Base-by-base conservation (phyloP, 306 rosid genomes). In the Ammopiptanthus mongolicus region DNA sequence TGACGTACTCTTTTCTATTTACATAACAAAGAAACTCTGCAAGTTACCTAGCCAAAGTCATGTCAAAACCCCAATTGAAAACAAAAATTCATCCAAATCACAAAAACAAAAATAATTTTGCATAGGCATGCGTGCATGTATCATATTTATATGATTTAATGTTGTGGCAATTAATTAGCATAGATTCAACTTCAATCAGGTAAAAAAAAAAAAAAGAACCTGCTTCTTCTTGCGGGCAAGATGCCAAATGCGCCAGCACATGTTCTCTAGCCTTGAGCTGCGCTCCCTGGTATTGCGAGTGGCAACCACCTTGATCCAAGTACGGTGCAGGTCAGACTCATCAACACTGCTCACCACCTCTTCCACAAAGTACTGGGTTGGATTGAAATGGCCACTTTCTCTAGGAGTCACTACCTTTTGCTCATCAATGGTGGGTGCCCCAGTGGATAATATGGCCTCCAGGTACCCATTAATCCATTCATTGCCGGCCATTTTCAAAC, bases 191-290 rank as follows among this genome's bases (percentile, higher is more conserved):
- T 47, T 69, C 33, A 51, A 17, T 48, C 31, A 25, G n/a, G 42
- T n/a, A 13, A 34, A 6, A 1, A 23, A 1, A 17, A 25, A 29
- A n/a, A 59, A 2, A 5, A 17, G 8, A 6, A 81, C 84, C 84
- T 81, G 81, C 33, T 93, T 47, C 93, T 89, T 89, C 97, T 88
- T 93, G 65, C 98, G 88, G 2, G 98, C 79, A 71, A 93, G 98
- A 34, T 93, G 96, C 98, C 98, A 93, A 84, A 93, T 93, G 56
- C 98, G 92, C 98, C 98, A 93, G 81, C 98, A 93, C 98, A 93
- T 93, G 25, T 93, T 93, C 92, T 93, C 98, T 13, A 91, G 87
- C 82, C 98, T 86, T 7, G 97, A 91, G 78, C 98, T 88, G 1
- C 98, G 87, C 73, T 93, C 98, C 12, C 96, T 93, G 8, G 92